phyloP scores from a whole-genome alignment of 202 grass and related monocot genomes.

The Dendrocalamus latiflorus region DNA sequence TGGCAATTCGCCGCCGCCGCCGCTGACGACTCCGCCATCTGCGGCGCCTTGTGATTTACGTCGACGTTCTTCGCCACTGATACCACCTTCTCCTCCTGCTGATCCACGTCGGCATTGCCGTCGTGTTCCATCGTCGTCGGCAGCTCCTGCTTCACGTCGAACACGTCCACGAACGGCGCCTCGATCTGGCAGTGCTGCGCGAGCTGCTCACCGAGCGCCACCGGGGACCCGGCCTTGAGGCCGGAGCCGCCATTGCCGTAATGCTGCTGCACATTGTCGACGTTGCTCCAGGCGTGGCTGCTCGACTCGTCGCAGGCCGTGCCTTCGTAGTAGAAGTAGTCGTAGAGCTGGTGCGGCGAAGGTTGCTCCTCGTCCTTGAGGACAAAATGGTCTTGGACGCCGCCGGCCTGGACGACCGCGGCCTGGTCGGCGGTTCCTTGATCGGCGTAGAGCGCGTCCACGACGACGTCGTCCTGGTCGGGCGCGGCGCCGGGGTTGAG shows the following conservation, averaged over 20 bases:
- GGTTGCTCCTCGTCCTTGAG: background rate
- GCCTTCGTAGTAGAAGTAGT: conserved; percentile 32
- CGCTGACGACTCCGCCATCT: background rate
- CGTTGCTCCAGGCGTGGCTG: background rate
- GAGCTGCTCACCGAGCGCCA: conserved; percentile 6
- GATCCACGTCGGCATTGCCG: background rate
- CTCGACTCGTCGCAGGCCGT: background rate
- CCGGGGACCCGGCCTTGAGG: background rate
- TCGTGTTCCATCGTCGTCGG: background rate
- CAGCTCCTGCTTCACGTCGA: conserved; percentile 20
- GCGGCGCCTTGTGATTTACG: background rate
- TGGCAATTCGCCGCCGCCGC: conserved; percentile 8
- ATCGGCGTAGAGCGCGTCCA: conserved; percentile 14
- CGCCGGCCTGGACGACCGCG: background rate
- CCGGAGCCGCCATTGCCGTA: background rate
- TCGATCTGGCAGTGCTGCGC: conserved; percentile 24
- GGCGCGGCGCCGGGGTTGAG: background rate
- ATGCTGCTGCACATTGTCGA: background rate
- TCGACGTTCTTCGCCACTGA: background rate
- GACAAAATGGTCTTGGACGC: background rate
- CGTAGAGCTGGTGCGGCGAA: background rate
- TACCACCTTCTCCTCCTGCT: background rate
- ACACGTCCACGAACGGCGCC: conserved; percentile 1
- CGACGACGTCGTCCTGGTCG: background rate
- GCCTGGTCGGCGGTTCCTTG: background rate